A percentile compares a stretch with the other conserved stretches of the same genome.
These are phyloP conservation scores for Inonotus hispidus DNA, from an alignment of 1,284 basidiomycete species.

Conservation along the genomic window DNA sequence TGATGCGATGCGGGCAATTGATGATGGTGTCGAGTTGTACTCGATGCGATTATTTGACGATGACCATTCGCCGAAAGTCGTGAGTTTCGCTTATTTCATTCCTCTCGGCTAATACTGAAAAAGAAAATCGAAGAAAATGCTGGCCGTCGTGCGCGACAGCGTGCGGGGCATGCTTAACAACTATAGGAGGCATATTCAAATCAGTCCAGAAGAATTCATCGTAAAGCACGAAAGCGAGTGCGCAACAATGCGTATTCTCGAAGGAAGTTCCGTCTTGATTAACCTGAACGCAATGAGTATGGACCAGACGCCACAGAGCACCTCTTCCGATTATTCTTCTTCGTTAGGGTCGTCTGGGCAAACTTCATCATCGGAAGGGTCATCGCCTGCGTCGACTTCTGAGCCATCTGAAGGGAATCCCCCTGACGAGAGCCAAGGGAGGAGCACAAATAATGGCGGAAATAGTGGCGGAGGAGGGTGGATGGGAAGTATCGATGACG, in stretches of 20 bases:
- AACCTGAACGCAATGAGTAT: constrained; percentile 4
- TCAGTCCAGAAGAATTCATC: background rate
- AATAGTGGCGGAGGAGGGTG: background rate
- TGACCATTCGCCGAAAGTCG: constrained; percentile 3
- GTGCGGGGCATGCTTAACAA: constrained; percentile 8
- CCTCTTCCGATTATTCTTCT: background rate
- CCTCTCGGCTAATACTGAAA: background rate
- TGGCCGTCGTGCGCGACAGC: constrained; percentile 5
- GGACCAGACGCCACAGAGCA: background rate
- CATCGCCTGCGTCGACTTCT: constrained; percentile 7
- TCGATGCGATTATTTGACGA: constrained; percentile 9
- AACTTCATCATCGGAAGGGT: constrained; percentile 2
- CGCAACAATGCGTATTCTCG: constrained; percentile 13
- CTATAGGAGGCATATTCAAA: background rate
- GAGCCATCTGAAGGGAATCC: background rate
- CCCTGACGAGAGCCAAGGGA: background rate
- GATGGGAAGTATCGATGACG: background rate
- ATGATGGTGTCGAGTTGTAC: constrained; percentile 15
- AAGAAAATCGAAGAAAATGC: constrained; percentile 2
- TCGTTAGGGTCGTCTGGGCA: background rate
- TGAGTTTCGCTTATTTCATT: background rate
- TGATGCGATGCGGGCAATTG: constrained; percentile 11
- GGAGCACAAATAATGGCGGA: no score
- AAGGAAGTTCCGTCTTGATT: constrained; percentile 12
- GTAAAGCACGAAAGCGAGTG: constrained; percentile 3